Base-by-base conservation (phyloP, 257 asterid genomes). In the Solanum virginianum region DNA sequence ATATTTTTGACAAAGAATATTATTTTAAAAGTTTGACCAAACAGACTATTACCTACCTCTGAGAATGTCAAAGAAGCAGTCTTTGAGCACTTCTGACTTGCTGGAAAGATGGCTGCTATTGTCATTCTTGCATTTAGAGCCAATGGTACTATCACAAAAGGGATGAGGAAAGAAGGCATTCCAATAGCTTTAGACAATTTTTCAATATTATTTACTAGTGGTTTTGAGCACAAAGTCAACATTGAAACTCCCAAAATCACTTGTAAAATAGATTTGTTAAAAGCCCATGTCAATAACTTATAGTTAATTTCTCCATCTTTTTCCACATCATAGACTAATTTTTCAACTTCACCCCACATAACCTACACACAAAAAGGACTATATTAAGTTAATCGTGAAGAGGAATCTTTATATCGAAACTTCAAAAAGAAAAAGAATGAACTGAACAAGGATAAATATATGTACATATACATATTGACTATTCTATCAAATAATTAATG, bases 61-160 rank as follows among this genome's bases (percentile, higher is more conserved):
- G 88, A 85, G 41, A 81, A 87, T 18, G 86, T 85, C 60, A 87
- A 85, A 55, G 89, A 87, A 63, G 89, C 86, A 24, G 72, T 81
- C 20, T 43, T 81, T 43, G 85, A 32, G 12, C 41, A 15, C 60
- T 87, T 85, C 13, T 85, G 84, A 65, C 86, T 81, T 5, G 86
- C 84, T 10, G 86, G 86, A 55, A 54, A 70, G 45, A 87, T 53
- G 55, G 88, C 86, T 5, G 88, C 60, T 20, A 82, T 24, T 13
- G 84, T 85, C 24, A 39, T 63, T 82, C 86, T 85, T 16, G 84
- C 54, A 81, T 87, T 85, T 55, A 85, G 79, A 51, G 80, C 83
- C 26, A 85, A 5, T 18, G 89, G 89, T 49, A 87, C 83, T 7
- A 87, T 18, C 39, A 87, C 81, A 47, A 81, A 87, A 4, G 89